phyloP scores from a whole-genome alignment of 495 filamentous ascomycete genomes.

The Aspergillus ostianus region DNA sequence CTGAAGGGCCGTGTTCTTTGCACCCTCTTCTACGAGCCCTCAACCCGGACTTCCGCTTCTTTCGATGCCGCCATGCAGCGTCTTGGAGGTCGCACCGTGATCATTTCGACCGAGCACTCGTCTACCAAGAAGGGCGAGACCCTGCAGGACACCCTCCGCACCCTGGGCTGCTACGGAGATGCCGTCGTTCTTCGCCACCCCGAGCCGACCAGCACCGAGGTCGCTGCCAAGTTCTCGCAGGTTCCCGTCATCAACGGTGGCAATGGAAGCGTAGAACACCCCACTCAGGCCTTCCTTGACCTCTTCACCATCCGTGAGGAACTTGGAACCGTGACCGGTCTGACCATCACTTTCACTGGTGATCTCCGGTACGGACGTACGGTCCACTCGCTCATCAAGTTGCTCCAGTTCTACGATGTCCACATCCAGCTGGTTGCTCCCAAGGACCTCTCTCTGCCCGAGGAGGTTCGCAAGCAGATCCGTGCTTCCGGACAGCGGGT shows the following conservation, averaged over 20 bases:
- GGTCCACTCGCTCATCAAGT: slow-evolving; percentile 89
- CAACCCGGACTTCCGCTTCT: slow-evolving; percentile 90
- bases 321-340: slow-evolving; percentile 85
- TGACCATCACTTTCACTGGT: slow-evolving; percentile 93
- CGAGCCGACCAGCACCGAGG: slow-evolving; percentile 68
- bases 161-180: slow-evolving; percentile 89
- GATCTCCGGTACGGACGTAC: slow-evolving; percentile 91
- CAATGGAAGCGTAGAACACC: slow-evolving; percentile 92
- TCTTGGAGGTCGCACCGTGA: slow-evolving; percentile 78
- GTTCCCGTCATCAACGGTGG: slow-evolving; percentile 96
- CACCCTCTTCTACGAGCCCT: slow-evolving; percentile 97
- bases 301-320: slow-evolving; percentile 98
- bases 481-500: slow-evolving; percentile 70
- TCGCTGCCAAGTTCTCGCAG: slow-evolving; percentile 79
- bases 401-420: slow-evolving; percentile 92
- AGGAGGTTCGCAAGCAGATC: slow-evolving; percentile 67
- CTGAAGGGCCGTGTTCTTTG: slow-evolving; percentile 81
- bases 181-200: slow-evolving; percentile 94
- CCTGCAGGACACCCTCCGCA: slow-evolving; percentile 89
- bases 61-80: slow-evolving; percentile 99
- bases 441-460: slow-evolving; percentile 70
- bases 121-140: slow-evolving; percentile 91
- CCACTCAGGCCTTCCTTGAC: slow-evolving; percentile 97
- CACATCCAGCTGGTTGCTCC: slow-evolving; percentile 89
- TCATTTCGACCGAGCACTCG: slow-evolving; percentile 74